These are phyloP conservation scores for Neonectria faginata DNA, from an alignment of 2,329 filamentous ascomycete genomes.

Conservation along the genomic window DNA sequence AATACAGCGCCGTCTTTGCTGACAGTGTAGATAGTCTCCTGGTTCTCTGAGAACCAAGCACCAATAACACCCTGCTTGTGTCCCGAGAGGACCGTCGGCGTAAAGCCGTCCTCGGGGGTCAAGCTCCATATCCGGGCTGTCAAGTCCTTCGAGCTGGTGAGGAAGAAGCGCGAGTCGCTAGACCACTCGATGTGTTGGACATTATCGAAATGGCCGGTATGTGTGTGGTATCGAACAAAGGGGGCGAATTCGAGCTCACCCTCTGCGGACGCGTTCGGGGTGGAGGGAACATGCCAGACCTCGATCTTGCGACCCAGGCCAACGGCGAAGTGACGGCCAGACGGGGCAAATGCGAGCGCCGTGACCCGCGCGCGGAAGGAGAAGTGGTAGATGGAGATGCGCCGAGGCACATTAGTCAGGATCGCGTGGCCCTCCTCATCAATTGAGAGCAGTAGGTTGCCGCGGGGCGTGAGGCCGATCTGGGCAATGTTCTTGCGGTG, in stretches of 20 bases:
- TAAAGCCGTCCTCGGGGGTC: slow-evolving; percentile 86
- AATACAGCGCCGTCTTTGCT: slow-evolving; percentile 98
- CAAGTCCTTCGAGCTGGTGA: slow-evolving; percentile 91
- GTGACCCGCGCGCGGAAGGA: slow-evolving; percentile 89
- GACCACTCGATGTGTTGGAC: slow-evolving; percentile 95
- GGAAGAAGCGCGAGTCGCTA: slow-evolving; percentile 92
- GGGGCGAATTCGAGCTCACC: slow-evolving; percentile 95
- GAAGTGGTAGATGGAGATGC: slow-evolving; percentile 92
- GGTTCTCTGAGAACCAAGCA: slow-evolving; percentile 97
- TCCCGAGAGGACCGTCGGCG: slow-evolving; percentile 88
- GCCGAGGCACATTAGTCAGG: slow-evolving; percentile 87
- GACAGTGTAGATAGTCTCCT: slow-evolving; percentile 95
- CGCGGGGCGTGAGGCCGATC: slow-evolving; percentile 87
- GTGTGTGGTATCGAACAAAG: slow-evolving; percentile 88
- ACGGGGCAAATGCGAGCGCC: slow-evolving; percentile 89
- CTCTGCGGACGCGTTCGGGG: slow-evolving; percentile 80
- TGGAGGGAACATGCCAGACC: slow-evolving; percentile 95
- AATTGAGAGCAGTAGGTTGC: slow-evolving; percentile 91
- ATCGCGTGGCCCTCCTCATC: slow-evolving; percentile 96
- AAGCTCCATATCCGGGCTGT: slow-evolving; percentile 96
- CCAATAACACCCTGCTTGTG: slow-evolving; percentile 90
- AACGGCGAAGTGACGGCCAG: slow-evolving; percentile 89
- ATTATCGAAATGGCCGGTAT: slow-evolving; percentile 88
- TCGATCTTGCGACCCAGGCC: slow-evolving; percentile 89
- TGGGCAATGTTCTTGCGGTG: slow-evolving; percentile 94